Evolutionary conservation across 148 eudicot species (phyloP).

Genomic region (Salicornia ramosissima): DNA sequence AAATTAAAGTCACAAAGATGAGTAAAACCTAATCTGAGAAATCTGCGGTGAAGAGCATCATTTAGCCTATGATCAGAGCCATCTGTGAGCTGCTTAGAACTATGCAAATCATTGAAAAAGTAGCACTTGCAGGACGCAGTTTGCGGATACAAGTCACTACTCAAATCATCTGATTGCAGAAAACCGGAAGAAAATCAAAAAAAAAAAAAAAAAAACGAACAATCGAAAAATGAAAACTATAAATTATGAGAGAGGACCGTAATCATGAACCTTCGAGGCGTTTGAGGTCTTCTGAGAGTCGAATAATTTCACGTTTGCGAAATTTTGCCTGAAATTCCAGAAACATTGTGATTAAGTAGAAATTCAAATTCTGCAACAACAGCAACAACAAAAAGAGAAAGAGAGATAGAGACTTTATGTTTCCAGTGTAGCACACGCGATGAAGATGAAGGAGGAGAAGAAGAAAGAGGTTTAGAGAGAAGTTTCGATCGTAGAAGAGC

Average conservation of each 20-base stretch:
- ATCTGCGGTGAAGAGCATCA: slow-evolving; percentile 75
- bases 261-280: slow-evolving; percentile 52
- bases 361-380: background rate
- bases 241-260: background rate
- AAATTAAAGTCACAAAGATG: background rate
- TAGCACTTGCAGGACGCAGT: slow-evolving; percentile 73
- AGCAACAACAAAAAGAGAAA: background rate
- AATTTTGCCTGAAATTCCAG: slow-evolving; percentile 61
- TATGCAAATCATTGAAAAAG: slow-evolving; percentile 62
- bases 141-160: slow-evolving; percentile 50
- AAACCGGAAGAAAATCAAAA: background rate
- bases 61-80: slow-evolving; percentile 38
- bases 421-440: slow-evolving; percentile 62
- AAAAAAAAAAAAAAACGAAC: background rate
- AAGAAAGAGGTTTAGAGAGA: slow-evolving; percentile 8
- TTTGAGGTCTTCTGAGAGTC: slow-evolving; percentile 62
- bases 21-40: slow-evolving; percentile 82
- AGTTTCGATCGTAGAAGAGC: slow-evolving; percentile 66
- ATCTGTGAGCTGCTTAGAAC: slow-evolving; percentile 28
- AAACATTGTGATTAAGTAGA: background rate
- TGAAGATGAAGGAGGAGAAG: slow-evolving; percentile 27
- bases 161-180: slow-evolving; percentile 38
- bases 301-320: slow-evolving; percentile 65
- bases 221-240: background rate
- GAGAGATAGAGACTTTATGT: slow-evolving; percentile 47